Evolutionary conservation across 257 asterid species (phyloP).

Genomic region (Striga asiatica): DNA sequence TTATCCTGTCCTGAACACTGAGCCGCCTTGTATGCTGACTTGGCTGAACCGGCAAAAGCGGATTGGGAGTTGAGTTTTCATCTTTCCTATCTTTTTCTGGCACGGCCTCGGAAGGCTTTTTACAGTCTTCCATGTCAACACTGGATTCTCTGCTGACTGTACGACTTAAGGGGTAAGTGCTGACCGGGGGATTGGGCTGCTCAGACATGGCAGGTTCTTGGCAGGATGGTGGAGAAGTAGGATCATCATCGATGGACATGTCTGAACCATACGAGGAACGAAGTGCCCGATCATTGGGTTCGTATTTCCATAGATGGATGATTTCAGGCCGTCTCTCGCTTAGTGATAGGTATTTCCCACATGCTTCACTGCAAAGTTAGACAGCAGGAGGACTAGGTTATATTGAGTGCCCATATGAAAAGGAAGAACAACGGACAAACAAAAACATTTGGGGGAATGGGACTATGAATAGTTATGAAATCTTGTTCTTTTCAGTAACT

Average conservation of each 20-base stretch:
- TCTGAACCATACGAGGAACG: conserved; percentile 51
- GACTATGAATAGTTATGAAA: not conserved
- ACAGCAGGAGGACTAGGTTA: not conserved
- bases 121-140: conserved; percentile 23
- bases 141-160: conserved; percentile 27
- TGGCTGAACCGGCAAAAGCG: conserved; percentile 24
- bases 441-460: not conserved
- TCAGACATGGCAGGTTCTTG: conserved; percentile 20
- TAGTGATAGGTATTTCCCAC: conserved; percentile 52
- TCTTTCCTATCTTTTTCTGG: conserved; percentile 23
- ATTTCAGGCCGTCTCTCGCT: conserved; percentile 53
- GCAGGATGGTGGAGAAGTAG: conserved; percentile 25
- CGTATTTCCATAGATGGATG: conserved; percentile 36
- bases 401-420: not conserved
- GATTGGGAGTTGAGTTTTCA: conserved; percentile 25
- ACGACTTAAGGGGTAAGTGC: conserved; percentile 14
- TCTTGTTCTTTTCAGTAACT: not conserved
- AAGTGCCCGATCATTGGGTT: conserved; percentile 37
- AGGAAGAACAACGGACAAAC: not conserved
- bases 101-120: conserved; percentile 8
- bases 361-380: conserved; percentile 58
- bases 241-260: conserved; percentile 40
- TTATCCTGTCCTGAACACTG: conserved; percentile 88
- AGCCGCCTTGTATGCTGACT: conserved; percentile 58
- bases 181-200: conserved; percentile 19